A percentile compares a stretch with the other conserved stretches of the same genome.
phyloP scores from a whole-genome alignment of 805 yeast species.

The Wickerhamiella azyma region DNA sequence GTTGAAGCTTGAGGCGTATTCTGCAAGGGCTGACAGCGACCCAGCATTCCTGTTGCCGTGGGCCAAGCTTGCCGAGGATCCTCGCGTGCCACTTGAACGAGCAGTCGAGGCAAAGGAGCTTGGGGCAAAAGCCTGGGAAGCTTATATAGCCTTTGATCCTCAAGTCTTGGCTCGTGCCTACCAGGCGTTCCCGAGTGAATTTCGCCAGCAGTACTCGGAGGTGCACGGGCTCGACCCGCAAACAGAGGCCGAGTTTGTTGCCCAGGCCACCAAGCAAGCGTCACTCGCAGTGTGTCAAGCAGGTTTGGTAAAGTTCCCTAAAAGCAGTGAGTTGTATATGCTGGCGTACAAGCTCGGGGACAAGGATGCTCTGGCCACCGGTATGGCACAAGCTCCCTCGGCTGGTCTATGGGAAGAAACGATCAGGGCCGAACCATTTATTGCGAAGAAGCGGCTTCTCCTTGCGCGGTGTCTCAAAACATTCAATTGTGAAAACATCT shows the following conservation, averaged over 20 bases:
- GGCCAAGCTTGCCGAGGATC: background rate
- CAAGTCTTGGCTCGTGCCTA: background rate
- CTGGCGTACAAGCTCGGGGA: background rate
- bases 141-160: background rate
- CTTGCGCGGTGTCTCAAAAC: background rate
- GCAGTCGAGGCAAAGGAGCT: background rate
- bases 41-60: background rate
- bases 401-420: background rate
- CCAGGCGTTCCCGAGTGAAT: background rate
- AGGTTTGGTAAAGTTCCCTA: background rate
- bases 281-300: background rate
- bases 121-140: background rate
- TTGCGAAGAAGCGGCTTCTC: background rate
- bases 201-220: background rate
- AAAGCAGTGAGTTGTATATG: background rate
- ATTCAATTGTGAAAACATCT: background rate
- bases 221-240: background rate
- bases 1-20: background rate
- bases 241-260: background rate
- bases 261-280: background rate
- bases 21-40: background rate
- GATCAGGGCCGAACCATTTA: background rate
- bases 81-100: background rate
- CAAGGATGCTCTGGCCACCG: background rate
- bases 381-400: background rate